These are phyloP conservation scores for Ambrosiella beaveri DNA, from an alignment of 2,329 filamentous ascomycete genomes.

Conservation along the genomic window DNA sequence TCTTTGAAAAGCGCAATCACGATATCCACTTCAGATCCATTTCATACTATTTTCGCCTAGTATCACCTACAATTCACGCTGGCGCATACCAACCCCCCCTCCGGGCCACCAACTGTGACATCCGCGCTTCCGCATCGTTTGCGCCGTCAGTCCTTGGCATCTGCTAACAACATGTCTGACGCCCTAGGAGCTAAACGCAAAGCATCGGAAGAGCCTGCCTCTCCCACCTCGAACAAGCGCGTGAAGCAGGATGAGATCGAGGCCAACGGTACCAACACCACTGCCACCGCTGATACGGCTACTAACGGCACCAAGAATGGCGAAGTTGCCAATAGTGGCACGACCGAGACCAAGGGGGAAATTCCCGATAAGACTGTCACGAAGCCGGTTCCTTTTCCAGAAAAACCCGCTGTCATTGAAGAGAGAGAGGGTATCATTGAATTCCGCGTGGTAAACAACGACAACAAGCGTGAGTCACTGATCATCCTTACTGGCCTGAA, in stretches of 20 bases:
- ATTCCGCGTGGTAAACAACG: slow-evolving; percentile 96
- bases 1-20: too few relatives aligned
- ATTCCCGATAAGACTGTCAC: slow-evolving; percentile 15
- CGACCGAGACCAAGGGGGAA: slow-evolving; percentile 16
- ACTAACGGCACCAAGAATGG: slow-evolving; percentile 11
- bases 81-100: not conserved
- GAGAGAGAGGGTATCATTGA: slow-evolving; percentile 90
- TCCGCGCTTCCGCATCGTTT: slow-evolving; percentile 1
- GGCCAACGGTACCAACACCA: not conserved
- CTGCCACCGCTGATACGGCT: not conserved
- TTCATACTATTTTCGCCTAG: not conserved
- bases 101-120: not conserved
- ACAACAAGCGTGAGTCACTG: slow-evolving; percentile 68
- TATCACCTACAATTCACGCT: not conserved
- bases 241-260: slow-evolving; percentile 33
- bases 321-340: slow-evolving; percentile 15
- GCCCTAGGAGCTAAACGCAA: slow-evolving; percentile 49
- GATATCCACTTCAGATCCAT: not conserved
- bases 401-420: slow-evolving; percentile 87
- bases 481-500: slow-evolving; percentile 93
- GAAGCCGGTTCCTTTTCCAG: slow-evolving; percentile 67
- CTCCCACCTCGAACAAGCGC: slow-evolving; percentile 46
- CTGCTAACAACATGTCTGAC: slow-evolving; percentile 6
- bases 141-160: not conserved
- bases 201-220: slow-evolving; percentile 47